Evolutionary conservation across 2,329 filamentous ascomycete genomes (phyloP), one percentile per base, ranked within the genome.

Genomic region (Diaporthe ilicicola): DNA sequence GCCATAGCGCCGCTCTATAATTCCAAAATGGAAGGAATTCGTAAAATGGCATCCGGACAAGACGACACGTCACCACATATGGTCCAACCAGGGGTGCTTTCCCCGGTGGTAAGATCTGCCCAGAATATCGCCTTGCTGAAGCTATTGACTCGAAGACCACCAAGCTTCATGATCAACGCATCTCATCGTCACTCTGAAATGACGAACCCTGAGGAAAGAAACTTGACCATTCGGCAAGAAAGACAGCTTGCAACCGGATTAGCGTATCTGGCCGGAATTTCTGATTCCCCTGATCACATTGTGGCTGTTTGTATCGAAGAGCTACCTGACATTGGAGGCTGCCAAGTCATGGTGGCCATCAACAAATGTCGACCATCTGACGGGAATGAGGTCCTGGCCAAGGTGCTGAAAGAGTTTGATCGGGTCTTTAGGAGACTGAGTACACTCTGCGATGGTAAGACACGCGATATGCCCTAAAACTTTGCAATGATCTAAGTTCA

Each of bases 221-320:
- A 1, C 2, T 27, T 72, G 2, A 51, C 70, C 5, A 44, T 72
- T 7, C 22, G 13, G 2, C 61, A 61, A 17, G 70, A 72, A 50
- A 59, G 37, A n/a, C 34, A 70, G 19, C 46, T 72, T 13, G 44
- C 39, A 24, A 62, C 53, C 3, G 62, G 44, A 24, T 12, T 72
- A 22, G 70, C 70, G 10, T 72, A 70, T n/a, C 27, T 72, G 12
- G 68, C 70, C 27, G 50, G 59, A 13, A 37, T 54, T 19, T 66
- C 70, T 17, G 22, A 70, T 17, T 9, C 53, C 1, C 2, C n/a
- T 5, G n/a, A 67, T 2, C 27, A 67, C 2, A 61, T 72, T n/a
- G 70, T 68, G 34, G 70, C 53, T 22, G 61, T 72, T 13, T 70
- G 67, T 15, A 34, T 72, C 13, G 67, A 70, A 13, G 70, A 72